phyloP scores from a whole-genome alignment of 1,284 basidiomycete genomes.

The Cronartium quercuum region DNA sequence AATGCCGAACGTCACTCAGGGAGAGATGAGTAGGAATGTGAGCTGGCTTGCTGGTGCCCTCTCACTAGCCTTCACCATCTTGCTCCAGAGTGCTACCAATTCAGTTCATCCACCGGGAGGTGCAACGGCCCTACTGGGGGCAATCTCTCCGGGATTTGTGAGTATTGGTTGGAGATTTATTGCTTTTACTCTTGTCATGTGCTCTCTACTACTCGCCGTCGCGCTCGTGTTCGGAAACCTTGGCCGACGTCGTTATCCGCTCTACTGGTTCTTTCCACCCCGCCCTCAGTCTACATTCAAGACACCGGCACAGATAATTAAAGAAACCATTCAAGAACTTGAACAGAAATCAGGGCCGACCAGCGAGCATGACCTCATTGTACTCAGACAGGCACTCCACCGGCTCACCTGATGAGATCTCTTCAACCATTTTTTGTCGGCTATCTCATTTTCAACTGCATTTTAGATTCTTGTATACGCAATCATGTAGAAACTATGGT shows the following conservation, averaged over 20 bases:
- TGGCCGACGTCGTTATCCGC: conserved; percentile 16
- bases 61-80: not conserved
- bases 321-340: no score
- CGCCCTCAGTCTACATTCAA: no score
- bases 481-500: no score
- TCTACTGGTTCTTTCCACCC: conserved; percentile 14
- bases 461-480: no score
- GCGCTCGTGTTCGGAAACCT: conserved; percentile 19
- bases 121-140: conserved; percentile 5
- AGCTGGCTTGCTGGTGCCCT: conserved; percentile 7
- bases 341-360: no score
- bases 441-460: no score
- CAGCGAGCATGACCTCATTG: no score
- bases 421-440: no score
- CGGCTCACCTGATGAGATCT: no score
- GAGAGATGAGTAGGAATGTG: not conserved
- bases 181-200: conserved; percentile 3
- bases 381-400: no score
- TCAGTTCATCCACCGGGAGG: conserved; percentile 27
- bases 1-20: not conserved
- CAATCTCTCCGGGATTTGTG: conserved; percentile 15
- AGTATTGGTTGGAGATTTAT: conserved; percentile 25
- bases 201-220: not conserved
- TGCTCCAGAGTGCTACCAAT: not conserved
- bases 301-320: no score